Evolutionary conservation across 1,139 yeast species (phyloP), one percentile per base, ranked within the genome.

Genomic region (Taphrina confusa): DNA sequence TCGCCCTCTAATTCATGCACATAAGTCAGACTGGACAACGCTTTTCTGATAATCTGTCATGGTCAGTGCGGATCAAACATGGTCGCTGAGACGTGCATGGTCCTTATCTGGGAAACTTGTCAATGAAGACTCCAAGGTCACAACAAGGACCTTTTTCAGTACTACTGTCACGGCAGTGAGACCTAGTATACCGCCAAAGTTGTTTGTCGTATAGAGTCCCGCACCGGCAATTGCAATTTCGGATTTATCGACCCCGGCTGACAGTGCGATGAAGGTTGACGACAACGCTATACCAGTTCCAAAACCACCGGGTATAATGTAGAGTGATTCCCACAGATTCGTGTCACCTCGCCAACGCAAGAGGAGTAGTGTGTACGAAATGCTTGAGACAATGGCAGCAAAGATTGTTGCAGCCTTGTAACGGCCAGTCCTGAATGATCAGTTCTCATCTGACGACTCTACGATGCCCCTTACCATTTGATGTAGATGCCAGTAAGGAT

Each of bases 291-390:
- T 20, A 3, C 52, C 58, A 9, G 54, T 54, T 4, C 52, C 52
- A n/a, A 54, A 31, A 4, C 58, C 58, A 12, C 58, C 58, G 20
- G 58, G 58, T 22, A 27, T 12, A 14, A 54, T 54, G 14, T 28
- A 42, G n/a, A 54, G 23, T 4, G 52, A 44, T 16, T 46, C 51
- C 51, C 50, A 40, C n/a, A 40, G 14, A 25, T 34, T 46, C 12
- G 52, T 44, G 22, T 44, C 25, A 4, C 58, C 58, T 2, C 30
- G 49, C 58, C 58, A 54, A 6, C 42, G 30, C n/a, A 54, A 22
- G 8, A 54, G 8, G 12, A 44, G 39, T 14, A 27, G 14, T 5
- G 36, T 27, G 31, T 54, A 54, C 31, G 42, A 5, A 5, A 44
- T 16, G 22, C 22, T 31, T 8, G 52, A 28, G 28, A 30, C 16